Evolutionary conservation across 2,329 filamentous ascomycete genomes (phyloP), one percentile per base, ranked within the genome.

Genomic region (Coniochaeta hoffmannii): DNA sequence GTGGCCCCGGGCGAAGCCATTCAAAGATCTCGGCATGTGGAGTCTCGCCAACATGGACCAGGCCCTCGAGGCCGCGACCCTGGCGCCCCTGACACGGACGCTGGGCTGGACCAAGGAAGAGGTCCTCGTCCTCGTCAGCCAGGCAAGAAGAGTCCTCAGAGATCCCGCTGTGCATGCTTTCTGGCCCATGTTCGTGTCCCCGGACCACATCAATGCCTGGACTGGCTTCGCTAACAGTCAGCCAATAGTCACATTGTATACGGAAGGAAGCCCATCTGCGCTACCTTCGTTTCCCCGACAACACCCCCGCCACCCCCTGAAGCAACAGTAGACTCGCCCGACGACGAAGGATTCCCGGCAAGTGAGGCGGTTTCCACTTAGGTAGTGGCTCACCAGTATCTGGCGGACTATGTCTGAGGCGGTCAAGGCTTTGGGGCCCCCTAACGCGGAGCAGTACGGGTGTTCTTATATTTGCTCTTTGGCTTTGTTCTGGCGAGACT

Each of bases 81-180:
- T 69, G 32, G 64, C 64, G 15, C 58, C 64, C 8, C 58, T 66
- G 49, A 68, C 66, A 14, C 59, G 63, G 8, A 61, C 60, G 11
- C 54, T 66, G 51, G 62, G 62, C 4, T 68, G 65, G 65, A 57
- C 56, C 10, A 55, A 57, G 14, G 63, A 66, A 24, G 63, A 67
- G 52, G 63, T 62, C 2, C 44, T 61, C 46, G 58, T 63, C 14
- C 62, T 68, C 14, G 59, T 62, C 24, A 57, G 57, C 14, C 34
- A 56, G 15, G 58, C 56, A 28, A 50, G 57, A 24, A 55, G 46
- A 41, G 56, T 28, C 11, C 24, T 61, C 44, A 55, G 53, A 28
- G 52, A 61, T 36, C 41, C 54, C 3, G 56, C n/a, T 24, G 41
- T 61, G 8, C 60, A 61, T 51, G 57, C 60, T 1, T 61, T 60